phyloP scores from a whole-genome alignment of 768 basidiomycete species.

The Tricholoma saponaceum region DNA sequence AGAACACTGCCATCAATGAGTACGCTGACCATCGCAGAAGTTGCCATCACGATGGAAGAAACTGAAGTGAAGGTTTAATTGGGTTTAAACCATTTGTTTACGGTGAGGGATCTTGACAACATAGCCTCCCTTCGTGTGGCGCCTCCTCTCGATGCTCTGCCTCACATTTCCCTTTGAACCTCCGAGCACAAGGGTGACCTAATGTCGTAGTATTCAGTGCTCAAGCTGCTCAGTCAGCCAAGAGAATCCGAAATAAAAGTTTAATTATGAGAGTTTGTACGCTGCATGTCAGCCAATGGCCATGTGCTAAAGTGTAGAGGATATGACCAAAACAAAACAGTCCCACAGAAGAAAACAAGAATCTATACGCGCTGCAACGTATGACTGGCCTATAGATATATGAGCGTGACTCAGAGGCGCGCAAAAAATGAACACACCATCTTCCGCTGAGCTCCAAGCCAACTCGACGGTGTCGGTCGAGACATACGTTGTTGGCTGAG shows the following conservation, averaged over 20 bases:
- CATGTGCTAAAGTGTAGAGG: no score
- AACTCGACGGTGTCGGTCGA: constrained; percentile 54
- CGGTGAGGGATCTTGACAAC: no score
- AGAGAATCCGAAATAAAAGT: no score
- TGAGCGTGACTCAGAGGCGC: neutral
- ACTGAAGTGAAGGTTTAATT: neutral
- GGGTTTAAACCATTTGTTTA: no score
- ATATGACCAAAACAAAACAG: neutral
- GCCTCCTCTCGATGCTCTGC: no score
- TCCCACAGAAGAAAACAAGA: neutral
- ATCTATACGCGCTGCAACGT: constrained; percentile 13
- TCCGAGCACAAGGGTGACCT: no score
- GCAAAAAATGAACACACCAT: constrained; percentile 21
- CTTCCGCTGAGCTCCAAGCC: constrained; percentile 67
- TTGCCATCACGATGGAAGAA: constrained; percentile 6
- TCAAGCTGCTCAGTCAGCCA: no score
- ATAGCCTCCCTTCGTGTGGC: no score
- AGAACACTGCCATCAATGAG: constrained; percentile 46
- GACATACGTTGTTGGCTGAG: constrained; percentile 42
- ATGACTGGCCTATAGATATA: constrained; percentile 12
- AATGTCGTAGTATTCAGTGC: no score
- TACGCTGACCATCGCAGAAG: constrained; percentile 19
- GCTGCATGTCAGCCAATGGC: neutral
- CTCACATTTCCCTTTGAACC: no score
- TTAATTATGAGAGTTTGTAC: neutral